These are phyloP conservation scores for Xylaria digitata DNA, from an alignment of 2,329 filamentous ascomycete species.

Conservation along the genomic window DNA sequence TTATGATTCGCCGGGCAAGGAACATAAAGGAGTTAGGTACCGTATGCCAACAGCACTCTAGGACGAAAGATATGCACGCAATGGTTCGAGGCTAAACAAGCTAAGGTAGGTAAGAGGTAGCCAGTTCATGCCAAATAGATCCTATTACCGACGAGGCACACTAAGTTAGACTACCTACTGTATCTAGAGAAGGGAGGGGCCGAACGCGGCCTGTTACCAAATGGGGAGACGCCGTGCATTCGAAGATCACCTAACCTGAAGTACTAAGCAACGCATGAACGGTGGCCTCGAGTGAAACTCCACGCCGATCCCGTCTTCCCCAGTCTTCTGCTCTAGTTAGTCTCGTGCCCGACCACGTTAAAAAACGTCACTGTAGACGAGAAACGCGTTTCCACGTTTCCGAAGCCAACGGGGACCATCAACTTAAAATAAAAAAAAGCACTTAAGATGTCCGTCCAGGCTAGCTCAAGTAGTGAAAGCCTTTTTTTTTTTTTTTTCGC, in stretches of 20 bases:
- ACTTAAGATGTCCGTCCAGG: background rate
- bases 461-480: background rate
- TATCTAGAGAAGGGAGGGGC: conserved; percentile 22
- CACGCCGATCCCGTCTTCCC: conserved; percentile 1
- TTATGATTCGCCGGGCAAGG: conserved; percentile 22
- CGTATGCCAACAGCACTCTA: background rate
- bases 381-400: conserved; percentile 11
- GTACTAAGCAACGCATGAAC: conserved; percentile 12
- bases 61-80: conserved; percentile 11
- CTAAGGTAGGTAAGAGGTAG: conserved; percentile 1
- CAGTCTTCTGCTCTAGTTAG: conserved; percentile 6
- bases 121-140: conserved; percentile 13
- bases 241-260: conserved; percentile 1
- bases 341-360: conserved; percentile 34
- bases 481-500: background rate
- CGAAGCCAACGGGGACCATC: background rate
- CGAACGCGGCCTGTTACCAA: conserved; percentile 23
- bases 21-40: conserved; percentile 10
- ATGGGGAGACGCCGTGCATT: conserved; percentile 15
- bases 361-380: conserved; percentile 24
- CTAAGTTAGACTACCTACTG: background rate
- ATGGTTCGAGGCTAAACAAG: conserved; percentile 22
- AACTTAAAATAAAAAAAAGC: conserved; percentile 3
- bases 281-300: conserved; percentile 20
- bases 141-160: background rate